A percentile compares a stretch with the other conserved stretches of the same genome.
Evolutionary conservation across 1,284 basidiomycete genomes (phyloP).

Genomic region (Xerocomus minutiporus): DNA sequence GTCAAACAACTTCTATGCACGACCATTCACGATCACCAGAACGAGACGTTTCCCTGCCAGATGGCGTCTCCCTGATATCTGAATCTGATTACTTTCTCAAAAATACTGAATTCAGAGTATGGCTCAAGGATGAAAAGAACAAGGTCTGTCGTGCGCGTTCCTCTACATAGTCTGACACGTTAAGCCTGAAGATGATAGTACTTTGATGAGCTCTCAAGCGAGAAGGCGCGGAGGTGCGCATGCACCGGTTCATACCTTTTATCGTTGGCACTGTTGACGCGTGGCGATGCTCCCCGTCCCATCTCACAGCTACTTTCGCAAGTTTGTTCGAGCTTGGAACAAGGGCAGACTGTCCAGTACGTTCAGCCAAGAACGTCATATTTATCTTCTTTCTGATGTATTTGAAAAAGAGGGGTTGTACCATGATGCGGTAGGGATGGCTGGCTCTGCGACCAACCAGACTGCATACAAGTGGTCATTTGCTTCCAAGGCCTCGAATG

Average conservation of each 20-base stretch:
- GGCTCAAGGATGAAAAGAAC: slow-evolving; percentile 74
- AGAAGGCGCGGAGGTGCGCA: slow-evolving; percentile 65
- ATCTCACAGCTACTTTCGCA: slow-evolving; percentile 67
- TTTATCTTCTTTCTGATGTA: neutral
- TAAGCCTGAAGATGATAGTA: slow-evolving; percentile 40
- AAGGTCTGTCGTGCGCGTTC: slow-evolving; percentile 46
- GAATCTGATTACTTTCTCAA: slow-evolving; percentile 77
- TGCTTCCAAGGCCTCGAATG: slow-evolving; percentile 41
- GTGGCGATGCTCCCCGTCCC: neutral
- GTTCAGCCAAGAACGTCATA: neutral
- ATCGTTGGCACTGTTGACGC: slow-evolving; percentile 1
- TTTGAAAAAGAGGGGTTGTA: slow-evolving; percentile 43
- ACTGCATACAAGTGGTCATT: slow-evolving; percentile 66
- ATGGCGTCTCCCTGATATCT: slow-evolving; percentile 51
- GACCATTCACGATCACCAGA: slow-evolving; percentile 18
- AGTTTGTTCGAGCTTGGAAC: slow-evolving; percentile 83
- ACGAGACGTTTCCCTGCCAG: slow-evolving; percentile 38
- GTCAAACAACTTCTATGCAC: slow-evolving; percentile 14
- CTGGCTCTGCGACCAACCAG: slow-evolving; percentile 49
- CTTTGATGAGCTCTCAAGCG: slow-evolving; percentile 71
- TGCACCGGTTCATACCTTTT: neutral
- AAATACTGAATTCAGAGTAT: slow-evolving; percentile 69
- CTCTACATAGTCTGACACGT: neutral
- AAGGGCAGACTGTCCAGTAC: slow-evolving; percentile 61
- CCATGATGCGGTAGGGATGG: slow-evolving; percentile 48